phyloP scores from a whole-genome alignment of 2,329 filamentous ascomycete species.

The Dactylellina haptotyla region DNA sequence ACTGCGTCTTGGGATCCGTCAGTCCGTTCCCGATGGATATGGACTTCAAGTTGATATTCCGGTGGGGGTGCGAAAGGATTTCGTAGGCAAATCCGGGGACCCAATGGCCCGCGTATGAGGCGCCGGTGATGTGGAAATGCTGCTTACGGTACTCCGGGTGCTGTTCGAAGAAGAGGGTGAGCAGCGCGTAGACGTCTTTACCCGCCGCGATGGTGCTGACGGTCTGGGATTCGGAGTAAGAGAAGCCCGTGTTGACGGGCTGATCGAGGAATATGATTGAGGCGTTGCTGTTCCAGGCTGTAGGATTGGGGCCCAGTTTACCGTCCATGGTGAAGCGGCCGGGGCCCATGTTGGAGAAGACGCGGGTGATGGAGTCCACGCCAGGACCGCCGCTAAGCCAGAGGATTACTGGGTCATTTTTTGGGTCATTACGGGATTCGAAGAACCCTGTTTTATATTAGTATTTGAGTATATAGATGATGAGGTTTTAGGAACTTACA shows the following conservation, averaged over 20 bases:
- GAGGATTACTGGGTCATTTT: constrained; percentile 93
- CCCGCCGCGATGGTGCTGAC: constrained; percentile 93
- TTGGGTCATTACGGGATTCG: constrained; percentile 94
- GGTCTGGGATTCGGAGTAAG: constrained; percentile 85
- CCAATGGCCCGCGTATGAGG: constrained; percentile 95
- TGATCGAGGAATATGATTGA: constrained; percentile 99
- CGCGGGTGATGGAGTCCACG: constrained; percentile 92
- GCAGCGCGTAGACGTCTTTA: constrained; percentile 96
- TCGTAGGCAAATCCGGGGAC: constrained; percentile 90
- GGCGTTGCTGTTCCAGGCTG: constrained; percentile 95
- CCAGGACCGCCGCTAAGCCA: constrained; percentile 97
- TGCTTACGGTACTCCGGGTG: constrained; percentile 95
- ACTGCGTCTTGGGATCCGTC: constrained; percentile 91
- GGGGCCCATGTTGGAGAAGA: constrained; percentile 98
- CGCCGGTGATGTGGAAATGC: constrained; percentile 96
- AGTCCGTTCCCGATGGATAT: constrained; percentile 95
- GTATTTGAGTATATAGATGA: neutral
- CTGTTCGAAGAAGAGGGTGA: constrained; percentile 98
- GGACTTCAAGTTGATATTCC: constrained; percentile 97
- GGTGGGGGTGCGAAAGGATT: constrained; percentile 91
- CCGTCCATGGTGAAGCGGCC: constrained; percentile 84
- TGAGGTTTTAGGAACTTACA: constrained; percentile 70
- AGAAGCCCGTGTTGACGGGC: constrained; percentile 97
- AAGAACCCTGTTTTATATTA: constrained; percentile 82
- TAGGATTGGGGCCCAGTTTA: constrained; percentile 83